A percentile compares a stretch with the other conserved stretches of the same genome.
phyloP scores from a whole-genome alignment of 192 early-diverging fungal species.

The Funneliformis geosporum region DNA sequence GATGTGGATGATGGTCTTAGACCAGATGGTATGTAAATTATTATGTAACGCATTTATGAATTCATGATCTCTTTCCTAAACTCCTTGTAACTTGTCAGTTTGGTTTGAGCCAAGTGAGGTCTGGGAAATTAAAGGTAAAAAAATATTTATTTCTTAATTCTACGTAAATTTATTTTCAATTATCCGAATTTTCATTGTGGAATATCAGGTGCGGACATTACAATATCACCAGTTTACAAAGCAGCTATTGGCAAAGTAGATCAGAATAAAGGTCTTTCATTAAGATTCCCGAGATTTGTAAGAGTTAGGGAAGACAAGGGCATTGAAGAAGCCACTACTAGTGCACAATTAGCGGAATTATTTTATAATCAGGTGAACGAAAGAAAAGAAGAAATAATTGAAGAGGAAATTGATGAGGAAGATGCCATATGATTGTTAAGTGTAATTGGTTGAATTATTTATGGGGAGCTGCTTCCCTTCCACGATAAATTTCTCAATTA shows the following conservation, averaged over 20 bases:
- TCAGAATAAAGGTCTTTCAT: conserved; percentile 71
- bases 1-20: conserved; percentile 16
- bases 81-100: conserved; percentile 39
- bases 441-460: no score
- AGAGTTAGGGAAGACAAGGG: conserved; percentile 84
- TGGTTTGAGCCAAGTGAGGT: conserved; percentile 84
- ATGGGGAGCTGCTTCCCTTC: no score
- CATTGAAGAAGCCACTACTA: conserved; percentile 77
- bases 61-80: neutral
- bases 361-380: conserved; percentile 32
- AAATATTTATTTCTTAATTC: neutral
- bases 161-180: neutral
- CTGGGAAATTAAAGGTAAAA: conserved; percentile 83
- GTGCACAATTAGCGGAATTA: conserved; percentile 59
- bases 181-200: neutral
- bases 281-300: conserved; percentile 88
- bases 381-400: neutral
- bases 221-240: conserved; percentile 81
- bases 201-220: conserved; percentile 67
- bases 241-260: conserved; percentile 74
- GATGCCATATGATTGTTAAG: neutral
- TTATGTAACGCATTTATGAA: neutral
- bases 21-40: conserved; percentile 34
- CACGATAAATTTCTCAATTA: no score
- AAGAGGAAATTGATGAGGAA: neutral